Percentiles rank a stretch among this genome's conserved stretches.
Conservation (phyloP, 805 yeast species). For the Teunomyces atbi region DNA sequence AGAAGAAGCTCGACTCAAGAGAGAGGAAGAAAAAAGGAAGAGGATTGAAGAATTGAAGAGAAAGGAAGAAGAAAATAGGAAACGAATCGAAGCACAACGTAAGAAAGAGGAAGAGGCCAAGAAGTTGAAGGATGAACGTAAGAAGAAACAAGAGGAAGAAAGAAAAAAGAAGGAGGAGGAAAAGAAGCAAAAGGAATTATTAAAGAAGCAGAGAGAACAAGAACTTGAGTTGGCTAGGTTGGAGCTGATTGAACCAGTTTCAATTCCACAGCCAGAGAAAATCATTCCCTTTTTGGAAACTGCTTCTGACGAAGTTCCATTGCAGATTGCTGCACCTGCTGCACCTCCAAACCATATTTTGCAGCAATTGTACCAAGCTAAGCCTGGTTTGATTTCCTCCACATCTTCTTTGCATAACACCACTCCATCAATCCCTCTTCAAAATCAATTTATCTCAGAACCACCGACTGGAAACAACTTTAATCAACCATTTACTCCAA, state of each 20-base stretch:
- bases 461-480: neutral
- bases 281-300: constrained; percentile 1
- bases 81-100: constrained; percentile 27
- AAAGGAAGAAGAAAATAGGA: constrained; percentile 32
- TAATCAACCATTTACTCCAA: neutral
- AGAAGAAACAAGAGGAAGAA: constrained; percentile 24
- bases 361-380: constrained; percentile 36
- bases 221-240: constrained; percentile 11
- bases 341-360: constrained; percentile 21
- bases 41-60: constrained; percentile 34
- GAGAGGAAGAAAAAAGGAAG: constrained; percentile 51
- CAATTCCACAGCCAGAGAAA: constrained; percentile 16
- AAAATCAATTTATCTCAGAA: neutral
- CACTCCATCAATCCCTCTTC: constrained; percentile 7
- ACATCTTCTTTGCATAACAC: constrained; percentile 1
- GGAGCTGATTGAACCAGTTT: constrained; percentile 12
- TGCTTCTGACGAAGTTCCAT: neutral
- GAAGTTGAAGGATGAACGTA: constrained; percentile 23
- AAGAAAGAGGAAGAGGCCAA: constrained; percentile 28
- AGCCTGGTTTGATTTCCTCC: constrained; percentile 18
- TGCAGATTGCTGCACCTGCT: neutral
- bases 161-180: constrained; percentile 23
- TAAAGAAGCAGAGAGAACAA: constrained; percentile 10
- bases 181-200: constrained; percentile 17
- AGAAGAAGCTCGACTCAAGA: constrained; percentile 37